Percentiles rank a stretch among this genome's conserved stretches.
phyloP scores from a whole-genome alignment of 331 rosid genomes.

The Quercus phellos region DNA sequence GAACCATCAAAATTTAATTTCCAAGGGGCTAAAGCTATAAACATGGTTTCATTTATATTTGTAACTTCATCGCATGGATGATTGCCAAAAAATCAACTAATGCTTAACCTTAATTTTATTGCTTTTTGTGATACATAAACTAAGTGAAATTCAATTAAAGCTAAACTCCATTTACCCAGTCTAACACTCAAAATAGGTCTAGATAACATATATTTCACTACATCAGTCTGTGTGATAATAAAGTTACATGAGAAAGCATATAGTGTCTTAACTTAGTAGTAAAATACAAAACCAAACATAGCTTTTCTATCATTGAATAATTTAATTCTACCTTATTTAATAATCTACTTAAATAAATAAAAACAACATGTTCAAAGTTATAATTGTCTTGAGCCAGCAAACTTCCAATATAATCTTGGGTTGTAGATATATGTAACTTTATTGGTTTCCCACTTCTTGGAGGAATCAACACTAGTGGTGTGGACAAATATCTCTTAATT shows the following conservation, averaged over 20 bases:
- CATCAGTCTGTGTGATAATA: background rate
- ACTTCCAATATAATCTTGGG: background rate
- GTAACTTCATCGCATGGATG: too few species aligned
- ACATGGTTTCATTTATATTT: too few species aligned
- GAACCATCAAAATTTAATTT: too few species aligned
- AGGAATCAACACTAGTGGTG: background rate
- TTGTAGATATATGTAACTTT: background rate
- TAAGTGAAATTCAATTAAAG: too few species aligned
- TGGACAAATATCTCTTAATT: background rate
- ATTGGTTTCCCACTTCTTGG: background rate
- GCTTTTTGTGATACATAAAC: too few species aligned
- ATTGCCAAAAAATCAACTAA: too few species aligned
- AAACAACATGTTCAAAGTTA: background rate
- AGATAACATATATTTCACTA: background rate
- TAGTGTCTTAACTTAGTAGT: background rate
- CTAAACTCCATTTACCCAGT: background rate
- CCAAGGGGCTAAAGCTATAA: too few species aligned
- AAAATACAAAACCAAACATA: background rate
- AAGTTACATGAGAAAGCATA: background rate
- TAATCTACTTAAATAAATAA: background rate
- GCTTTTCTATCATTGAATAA: background rate
- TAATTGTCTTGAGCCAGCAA: background rate
- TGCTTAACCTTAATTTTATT: too few species aligned
- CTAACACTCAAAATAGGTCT: background rate
- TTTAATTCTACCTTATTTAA: rapidly evolving